Evolutionary conservation across 305 asterid genomes (phyloP).

Genomic region (Salvia sclarea): DNA sequence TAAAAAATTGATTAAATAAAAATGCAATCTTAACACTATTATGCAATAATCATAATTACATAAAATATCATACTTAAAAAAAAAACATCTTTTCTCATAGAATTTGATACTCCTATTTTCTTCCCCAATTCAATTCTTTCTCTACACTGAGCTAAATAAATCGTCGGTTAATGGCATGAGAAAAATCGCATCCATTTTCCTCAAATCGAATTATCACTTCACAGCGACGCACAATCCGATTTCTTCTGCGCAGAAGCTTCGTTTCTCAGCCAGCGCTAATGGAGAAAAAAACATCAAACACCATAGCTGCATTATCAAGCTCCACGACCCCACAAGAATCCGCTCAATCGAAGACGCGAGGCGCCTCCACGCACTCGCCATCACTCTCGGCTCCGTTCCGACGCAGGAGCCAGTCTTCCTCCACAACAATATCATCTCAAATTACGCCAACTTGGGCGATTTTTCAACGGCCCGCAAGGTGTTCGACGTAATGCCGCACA

Average conservation of each 20-base stretch:
- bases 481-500: slow-evolving; percentile 57
- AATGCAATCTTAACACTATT: too few relatives aligned
- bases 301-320: slow-evolving; percentile 34
- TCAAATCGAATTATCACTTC: slow-evolving; percentile 15
- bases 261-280: slow-evolving; percentile 35
- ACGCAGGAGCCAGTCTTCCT: slow-evolving; percentile 51
- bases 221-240: background rate
- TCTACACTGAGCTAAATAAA: too few relatives aligned
- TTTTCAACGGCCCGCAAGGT: slow-evolving; percentile 38
- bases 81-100: too few relatives aligned
- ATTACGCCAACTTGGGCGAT: slow-evolving; percentile 38
- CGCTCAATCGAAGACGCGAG: slow-evolving; percentile 40
- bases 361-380: slow-evolving; percentile 52
- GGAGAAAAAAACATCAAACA: slow-evolving; percentile 38
- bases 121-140: too few relatives aligned
- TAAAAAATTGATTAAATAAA: too few relatives aligned
- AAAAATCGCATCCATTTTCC: slow-evolving; percentile 20
- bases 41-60: too few relatives aligned
- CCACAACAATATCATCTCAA: slow-evolving; percentile 42
- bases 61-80: too few relatives aligned
- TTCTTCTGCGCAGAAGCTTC: slow-evolving; percentile 30
- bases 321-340: slow-evolving; percentile 46
- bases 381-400: slow-evolving; percentile 45
- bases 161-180: slow-evolving; percentile 30
- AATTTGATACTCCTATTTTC: too few relatives aligned